These are phyloP conservation scores for Penicillium subrubescens DNA, from an alignment of 495 filamentous ascomycete species.

Conservation along the genomic window DNA sequence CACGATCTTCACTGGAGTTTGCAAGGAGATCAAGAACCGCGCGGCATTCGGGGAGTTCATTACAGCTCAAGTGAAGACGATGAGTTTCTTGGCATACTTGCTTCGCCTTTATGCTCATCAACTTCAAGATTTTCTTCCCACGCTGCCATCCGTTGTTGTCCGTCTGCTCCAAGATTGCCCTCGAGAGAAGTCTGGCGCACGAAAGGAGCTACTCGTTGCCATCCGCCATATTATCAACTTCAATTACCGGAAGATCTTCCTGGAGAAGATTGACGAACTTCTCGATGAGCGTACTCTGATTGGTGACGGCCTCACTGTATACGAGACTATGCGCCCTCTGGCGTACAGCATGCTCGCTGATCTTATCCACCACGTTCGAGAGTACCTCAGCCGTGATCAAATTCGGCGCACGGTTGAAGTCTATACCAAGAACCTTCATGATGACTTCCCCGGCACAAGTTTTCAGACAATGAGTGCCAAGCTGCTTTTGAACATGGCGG, in stretches of 20 bases:
- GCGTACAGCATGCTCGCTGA: constrained; percentile 99
- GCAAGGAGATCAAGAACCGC: constrained; percentile 89
- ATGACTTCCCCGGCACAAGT: constrained; percentile 94
- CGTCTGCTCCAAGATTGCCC: constrained; percentile 92
- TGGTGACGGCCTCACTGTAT: constrained; percentile 93
- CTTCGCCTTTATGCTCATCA: constrained; percentile 86
- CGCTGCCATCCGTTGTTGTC: constrained; percentile 87
- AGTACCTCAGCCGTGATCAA: constrained; percentile 78
- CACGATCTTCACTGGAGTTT: constrained; percentile 89
- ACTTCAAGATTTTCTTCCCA: constrained; percentile 84
- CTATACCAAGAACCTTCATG: constrained; percentile 94
- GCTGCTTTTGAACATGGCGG: constrained; percentile 93
- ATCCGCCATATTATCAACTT: constrained; percentile 99
- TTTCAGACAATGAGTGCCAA: constrained; percentile 99
- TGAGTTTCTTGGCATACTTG: constrained; percentile 97
- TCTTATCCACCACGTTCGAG: constrained; percentile 94
- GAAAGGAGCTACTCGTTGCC: constrained; percentile 94
- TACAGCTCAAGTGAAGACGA: constrained; percentile 97
- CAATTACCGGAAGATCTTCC: constrained; percentile 94
- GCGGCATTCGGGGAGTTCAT: constrained; percentile 97
- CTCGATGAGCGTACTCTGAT: constrained; percentile 91
- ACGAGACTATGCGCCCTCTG: constrained; percentile 92
- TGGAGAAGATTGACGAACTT: constrained; percentile 92
- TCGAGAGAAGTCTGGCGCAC: constrained; percentile 84
- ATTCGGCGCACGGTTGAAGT: constrained; percentile 95